Base-by-base conservation (phyloP, 176 grass and related monocot species). In the Coix lacrymajobi region DNA sequence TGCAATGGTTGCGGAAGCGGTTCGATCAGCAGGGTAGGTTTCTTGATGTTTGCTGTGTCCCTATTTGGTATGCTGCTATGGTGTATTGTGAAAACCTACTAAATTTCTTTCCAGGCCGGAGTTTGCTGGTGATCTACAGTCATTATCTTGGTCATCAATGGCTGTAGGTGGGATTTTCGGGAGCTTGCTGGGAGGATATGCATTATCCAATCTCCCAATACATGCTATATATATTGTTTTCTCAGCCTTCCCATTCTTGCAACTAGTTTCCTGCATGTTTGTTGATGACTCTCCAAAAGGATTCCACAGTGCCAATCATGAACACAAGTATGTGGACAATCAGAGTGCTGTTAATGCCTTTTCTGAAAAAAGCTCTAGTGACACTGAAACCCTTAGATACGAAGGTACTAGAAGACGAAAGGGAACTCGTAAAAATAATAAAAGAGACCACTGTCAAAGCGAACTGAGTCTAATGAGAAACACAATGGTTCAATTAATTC, bases 1-100 rank as follows among this genome's bases (percentile, higher is more conserved):
- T 81, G 92, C 92, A 62, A 94, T 94, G 92, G 84, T 94, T 81
- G 89, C 92, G 14, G 92, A 94, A 83, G 87, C 92, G 64, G 87
- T 94, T 90, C 81, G 85, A 24, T 73, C 82, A 45, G 87, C 85
- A 16, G 89, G 70, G 92, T 94, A 78, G 75, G 78, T 77, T 65
- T 51, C 44, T 80, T 73, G 20, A 25, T 34, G 56, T 65, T 13
- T 58, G 62, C 19, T 78, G n/a, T 84, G 3, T 82, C 71, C 78
- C 65, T 19, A 34, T 71, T 83, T 56, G 77, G 8, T 1, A 28
- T 43, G 14, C 70, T 73, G 48, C 3, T 45, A 28, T 49, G 45
- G 30, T 58, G 19, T 82, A 66, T 40, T 58, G 33, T 56, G 12
- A 70, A 78, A 69, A 20, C 24, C 71, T 37, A 69, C 17, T 78